Conservation (phyloP, 441 rosid genomes). For the Aleurites moluccanus region DNA sequence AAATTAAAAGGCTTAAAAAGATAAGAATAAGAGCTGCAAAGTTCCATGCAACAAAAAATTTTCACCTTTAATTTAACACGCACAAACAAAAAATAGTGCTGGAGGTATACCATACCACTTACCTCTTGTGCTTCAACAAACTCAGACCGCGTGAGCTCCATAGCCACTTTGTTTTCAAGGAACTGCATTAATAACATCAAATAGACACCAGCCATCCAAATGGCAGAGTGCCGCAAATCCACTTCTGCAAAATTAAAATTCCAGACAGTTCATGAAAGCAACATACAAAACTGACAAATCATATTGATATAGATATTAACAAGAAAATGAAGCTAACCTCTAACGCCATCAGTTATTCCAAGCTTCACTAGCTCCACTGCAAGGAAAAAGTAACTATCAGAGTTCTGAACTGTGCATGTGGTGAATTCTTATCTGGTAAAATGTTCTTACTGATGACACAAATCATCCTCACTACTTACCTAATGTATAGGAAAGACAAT, state of each 20-base stretch:
- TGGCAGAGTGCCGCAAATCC: constrained; percentile 84
- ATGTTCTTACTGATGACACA: background rate
- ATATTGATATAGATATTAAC: constrained; percentile 15
- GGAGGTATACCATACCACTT: constrained; percentile 18
- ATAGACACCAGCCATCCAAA: constrained; percentile 96
- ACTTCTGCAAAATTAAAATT: constrained; percentile 59
- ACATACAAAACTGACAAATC: constrained; percentile 18
- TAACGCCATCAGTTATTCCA: constrained; percentile 72
- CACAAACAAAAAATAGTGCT: background rate
- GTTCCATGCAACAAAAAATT: background rate
- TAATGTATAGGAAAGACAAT: constrained; percentile 6
- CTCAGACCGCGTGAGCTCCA: constrained; percentile 95
- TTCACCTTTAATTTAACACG: background rate
- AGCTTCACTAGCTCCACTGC: constrained; percentile 85
- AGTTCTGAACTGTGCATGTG: background rate
- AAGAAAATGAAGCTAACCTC: constrained; percentile 49
- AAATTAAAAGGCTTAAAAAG: background rate
- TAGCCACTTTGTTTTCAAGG: constrained; percentile 91
- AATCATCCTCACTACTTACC: background rate
- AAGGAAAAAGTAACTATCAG: constrained; percentile 24
- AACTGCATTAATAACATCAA: constrained; percentile 91
- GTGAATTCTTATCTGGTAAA: background rate
- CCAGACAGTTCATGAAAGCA: constrained; percentile 20
- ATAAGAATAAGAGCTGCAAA: constrained; percentile 13
- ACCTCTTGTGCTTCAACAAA: constrained; percentile 94